Conservation (phyloP, 108 stramenopile genomes). For the Skeletonema potamos region DNA sequence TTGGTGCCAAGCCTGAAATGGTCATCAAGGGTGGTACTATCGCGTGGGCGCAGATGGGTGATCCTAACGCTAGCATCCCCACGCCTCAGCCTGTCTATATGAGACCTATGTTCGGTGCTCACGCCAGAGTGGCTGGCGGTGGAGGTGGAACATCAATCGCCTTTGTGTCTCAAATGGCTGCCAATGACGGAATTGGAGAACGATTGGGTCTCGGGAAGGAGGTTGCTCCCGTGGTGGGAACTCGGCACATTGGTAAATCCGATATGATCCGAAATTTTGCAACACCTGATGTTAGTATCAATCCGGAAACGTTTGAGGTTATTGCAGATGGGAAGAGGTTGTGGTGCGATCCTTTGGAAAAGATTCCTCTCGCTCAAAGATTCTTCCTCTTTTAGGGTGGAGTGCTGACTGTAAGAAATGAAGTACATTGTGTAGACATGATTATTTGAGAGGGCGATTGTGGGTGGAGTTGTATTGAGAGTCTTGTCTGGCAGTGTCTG, state of each 20-base stretch:
- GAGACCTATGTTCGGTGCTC: slow-evolving; percentile 96
- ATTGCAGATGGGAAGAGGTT: slow-evolving; percentile 90
- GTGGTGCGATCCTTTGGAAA: slow-evolving; percentile 85
- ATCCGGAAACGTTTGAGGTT: slow-evolving; percentile 97
- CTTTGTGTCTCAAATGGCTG: slow-evolving; percentile 88
- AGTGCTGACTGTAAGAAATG: no score
- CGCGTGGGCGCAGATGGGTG: slow-evolving; percentile 97
- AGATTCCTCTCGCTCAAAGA: slow-evolving; percentile 88
- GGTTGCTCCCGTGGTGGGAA: slow-evolving; percentile 76
- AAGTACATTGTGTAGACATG: no score
- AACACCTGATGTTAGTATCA: slow-evolving; percentile 87
- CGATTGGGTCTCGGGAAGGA: slow-evolving; percentile 78
- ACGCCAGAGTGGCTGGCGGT: slow-evolving; percentile 43
- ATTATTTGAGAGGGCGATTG: no score
- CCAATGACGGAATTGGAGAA: slow-evolving; percentile 45
- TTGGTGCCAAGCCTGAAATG: slow-evolving; percentile 98
- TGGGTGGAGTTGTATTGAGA: no score
- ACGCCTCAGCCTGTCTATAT: slow-evolving; percentile 97
- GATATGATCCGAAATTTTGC: slow-evolving; percentile 94
- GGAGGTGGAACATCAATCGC: slow-evolving; percentile 65
- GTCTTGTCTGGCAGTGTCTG: no score
- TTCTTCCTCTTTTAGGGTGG: slow-evolving; percentile 91
- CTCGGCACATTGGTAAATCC: slow-evolving; percentile 82
- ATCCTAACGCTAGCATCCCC: slow-evolving; percentile 96
- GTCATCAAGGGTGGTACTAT: slow-evolving; percentile 95